A percentile compares a stretch with the other conserved stretches of the same genome.
Conservation (phyloP, 257 asterid genomes). For the Rauvolfia tetraphylla region DNA sequence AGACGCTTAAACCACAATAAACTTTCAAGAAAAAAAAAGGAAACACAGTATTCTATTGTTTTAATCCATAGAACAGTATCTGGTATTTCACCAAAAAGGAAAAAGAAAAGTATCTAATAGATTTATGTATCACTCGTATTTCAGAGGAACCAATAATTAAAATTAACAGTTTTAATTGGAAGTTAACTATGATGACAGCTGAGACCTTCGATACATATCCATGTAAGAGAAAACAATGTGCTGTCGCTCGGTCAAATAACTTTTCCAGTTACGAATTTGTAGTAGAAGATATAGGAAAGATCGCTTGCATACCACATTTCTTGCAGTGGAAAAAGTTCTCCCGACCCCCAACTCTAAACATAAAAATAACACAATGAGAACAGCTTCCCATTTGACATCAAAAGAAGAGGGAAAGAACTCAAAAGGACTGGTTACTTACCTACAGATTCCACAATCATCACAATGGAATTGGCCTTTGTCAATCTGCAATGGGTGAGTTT, state of each 20-base stretch:
- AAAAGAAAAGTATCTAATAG: not conserved
- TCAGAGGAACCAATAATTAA: not conserved
- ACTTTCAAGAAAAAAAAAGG: not conserved
- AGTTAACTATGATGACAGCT: not conserved
- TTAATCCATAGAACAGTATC: not conserved
- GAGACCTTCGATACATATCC: not conserved
- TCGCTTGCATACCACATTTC: constrained; percentile 66
- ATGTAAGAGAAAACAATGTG: not conserved
- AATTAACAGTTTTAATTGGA: not conserved
- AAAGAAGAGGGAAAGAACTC: not conserved
- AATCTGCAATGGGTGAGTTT: constrained; percentile 38
- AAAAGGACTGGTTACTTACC: constrained; percentile 37
- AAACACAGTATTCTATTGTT: not conserved
- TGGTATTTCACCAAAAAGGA: too few relatives aligned
- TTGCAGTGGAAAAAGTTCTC: constrained; percentile 90
- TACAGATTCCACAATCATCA: constrained; percentile 94
- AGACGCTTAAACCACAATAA: not conserved
- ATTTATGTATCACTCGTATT: not conserved
- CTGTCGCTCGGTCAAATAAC: not conserved
- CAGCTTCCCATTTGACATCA: not conserved
- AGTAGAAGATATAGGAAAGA: not conserved
- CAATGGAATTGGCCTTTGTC: constrained; percentile 90
- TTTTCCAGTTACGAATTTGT: not conserved
- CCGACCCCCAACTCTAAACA: constrained; percentile 72
- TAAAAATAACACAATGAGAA: not conserved